phyloP scores from a whole-genome alignment of 176 grass and related monocot genomes.

The Zoysia pacifica region DNA sequence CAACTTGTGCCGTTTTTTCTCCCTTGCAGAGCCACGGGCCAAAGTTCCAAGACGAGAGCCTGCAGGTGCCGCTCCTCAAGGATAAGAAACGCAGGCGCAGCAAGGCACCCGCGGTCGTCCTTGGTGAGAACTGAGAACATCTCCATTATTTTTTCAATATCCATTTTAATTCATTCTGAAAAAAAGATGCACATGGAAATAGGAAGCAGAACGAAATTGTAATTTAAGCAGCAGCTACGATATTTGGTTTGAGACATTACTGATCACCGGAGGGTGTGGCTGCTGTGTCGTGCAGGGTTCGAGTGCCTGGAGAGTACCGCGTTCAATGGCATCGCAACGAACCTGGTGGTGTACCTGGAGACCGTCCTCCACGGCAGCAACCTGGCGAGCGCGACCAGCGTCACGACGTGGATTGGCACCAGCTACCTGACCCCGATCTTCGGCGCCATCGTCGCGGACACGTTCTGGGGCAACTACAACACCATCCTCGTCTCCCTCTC shows the following conservation, averaged over 20 bases:
- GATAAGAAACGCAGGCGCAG: constrained; percentile 27
- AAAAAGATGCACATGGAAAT: background rate
- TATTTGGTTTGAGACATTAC: background rate
- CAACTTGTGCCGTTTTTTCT: background rate
- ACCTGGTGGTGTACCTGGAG: constrained; percentile 60
- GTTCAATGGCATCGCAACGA: constrained; percentile 57
- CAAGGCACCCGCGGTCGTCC: constrained; percentile 39
- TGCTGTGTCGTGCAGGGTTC: constrained; percentile 45
- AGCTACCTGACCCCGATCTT: constrained; percentile 58
- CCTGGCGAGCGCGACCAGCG: constrained; percentile 48
- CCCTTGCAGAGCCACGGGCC: constrained; percentile 26
- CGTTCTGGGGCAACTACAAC: constrained; percentile 61
- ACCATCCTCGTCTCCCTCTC: constrained; percentile 55
- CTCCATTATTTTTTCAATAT: background rate
- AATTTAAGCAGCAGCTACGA: background rate
- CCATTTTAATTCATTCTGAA: background rate
- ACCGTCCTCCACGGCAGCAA: constrained; percentile 56
- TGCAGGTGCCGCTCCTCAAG: constrained; percentile 43
- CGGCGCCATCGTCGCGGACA: constrained; percentile 63
- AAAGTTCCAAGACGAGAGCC: constrained; percentile 15
- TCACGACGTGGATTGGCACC: constrained; percentile 61
- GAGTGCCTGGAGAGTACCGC: constrained; percentile 61
- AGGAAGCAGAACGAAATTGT: too few species aligned
- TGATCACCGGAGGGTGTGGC: background rate
- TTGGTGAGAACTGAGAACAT: constrained; percentile 29